Evolutionary conservation across 176 grass and related monocot species (phyloP).

Genomic region (Ampelocalamus luodianensis): DNA sequence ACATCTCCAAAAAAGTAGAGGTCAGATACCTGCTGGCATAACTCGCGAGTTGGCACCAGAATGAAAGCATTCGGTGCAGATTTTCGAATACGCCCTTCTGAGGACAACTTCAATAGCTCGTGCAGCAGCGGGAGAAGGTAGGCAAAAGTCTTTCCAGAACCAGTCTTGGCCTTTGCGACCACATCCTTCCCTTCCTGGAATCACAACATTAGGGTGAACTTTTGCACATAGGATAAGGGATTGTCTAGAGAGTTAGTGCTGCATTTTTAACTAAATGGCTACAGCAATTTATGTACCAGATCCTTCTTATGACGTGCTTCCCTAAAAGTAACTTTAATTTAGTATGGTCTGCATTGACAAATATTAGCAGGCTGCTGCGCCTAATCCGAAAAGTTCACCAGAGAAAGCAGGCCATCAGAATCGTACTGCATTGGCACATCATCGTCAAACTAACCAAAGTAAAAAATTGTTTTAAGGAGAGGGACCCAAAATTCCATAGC

Average conservation of each 20-base stretch:
- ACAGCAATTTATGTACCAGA: neutral
- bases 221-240: neutral
- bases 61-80: slow-evolving; percentile 73
- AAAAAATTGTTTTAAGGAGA: neutral
- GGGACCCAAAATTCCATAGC: neutral
- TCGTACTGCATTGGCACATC: neutral
- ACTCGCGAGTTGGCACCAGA: slow-evolving; percentile 83
- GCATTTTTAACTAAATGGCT: neutral
- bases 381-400: neutral
- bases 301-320: neutral
- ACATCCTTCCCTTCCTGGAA: slow-evolving; percentile 93
- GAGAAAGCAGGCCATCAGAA: neutral
- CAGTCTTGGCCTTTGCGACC: slow-evolving; percentile 86
- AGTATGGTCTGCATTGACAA: neutral
- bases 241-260: neutral
- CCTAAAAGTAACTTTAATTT: slow-evolving; percentile 21
- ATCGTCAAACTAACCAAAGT: neutral
- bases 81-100: slow-evolving; percentile 62
- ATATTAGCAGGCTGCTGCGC: neutral
- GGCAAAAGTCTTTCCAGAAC: slow-evolving; percentile 90
- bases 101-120: slow-evolving; percentile 72
- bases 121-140: slow-evolving; percentile 91
- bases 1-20: neutral
- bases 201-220: neutral
- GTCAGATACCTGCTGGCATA: slow-evolving; percentile 80